Evolutionary conservation across 768 basidiomycete genomes (phyloP).

Genomic region (Lactarius akahatsu): DNA sequence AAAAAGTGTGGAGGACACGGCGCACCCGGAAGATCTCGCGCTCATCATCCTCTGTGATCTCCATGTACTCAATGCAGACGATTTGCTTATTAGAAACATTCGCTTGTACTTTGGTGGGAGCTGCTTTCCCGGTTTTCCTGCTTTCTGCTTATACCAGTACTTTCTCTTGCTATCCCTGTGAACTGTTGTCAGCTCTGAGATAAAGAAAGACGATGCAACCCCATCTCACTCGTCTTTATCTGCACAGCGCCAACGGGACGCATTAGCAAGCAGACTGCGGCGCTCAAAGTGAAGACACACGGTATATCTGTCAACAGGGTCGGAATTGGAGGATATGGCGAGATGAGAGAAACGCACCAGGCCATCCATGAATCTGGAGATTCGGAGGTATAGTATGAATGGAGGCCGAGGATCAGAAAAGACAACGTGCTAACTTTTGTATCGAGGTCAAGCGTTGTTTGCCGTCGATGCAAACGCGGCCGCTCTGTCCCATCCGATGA

Average conservation of each 20-base stretch:
- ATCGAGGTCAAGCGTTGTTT: constrained; percentile 72
- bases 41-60: constrained; percentile 33
- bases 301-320: constrained; percentile 16
- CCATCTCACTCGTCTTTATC: constrained; percentile 43
- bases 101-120: constrained; percentile 38
- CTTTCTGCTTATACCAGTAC: constrained; percentile 39
- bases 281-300: not conserved
- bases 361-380: constrained; percentile 53
- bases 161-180: constrained; percentile 31
- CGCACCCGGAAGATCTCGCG: constrained; percentile 38
- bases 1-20: not conserved
- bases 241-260: constrained; percentile 25
- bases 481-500: constrained; percentile 44
- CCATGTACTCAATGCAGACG: constrained; percentile 49
- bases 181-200: not conserved
- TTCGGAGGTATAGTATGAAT: not conserved
- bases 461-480: constrained; percentile 66
- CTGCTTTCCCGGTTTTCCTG: constrained; percentile 31
- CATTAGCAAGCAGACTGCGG: not conserved
- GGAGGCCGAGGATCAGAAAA: not conserved
- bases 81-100: constrained; percentile 48
- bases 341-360: constrained; percentile 42
- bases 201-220: too few species aligned
- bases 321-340: not conserved
- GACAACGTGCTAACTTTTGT: constrained; percentile 42